Conservation (phyloP, 1,284 basidiomycete species). For the Irpex sp. region DNA sequence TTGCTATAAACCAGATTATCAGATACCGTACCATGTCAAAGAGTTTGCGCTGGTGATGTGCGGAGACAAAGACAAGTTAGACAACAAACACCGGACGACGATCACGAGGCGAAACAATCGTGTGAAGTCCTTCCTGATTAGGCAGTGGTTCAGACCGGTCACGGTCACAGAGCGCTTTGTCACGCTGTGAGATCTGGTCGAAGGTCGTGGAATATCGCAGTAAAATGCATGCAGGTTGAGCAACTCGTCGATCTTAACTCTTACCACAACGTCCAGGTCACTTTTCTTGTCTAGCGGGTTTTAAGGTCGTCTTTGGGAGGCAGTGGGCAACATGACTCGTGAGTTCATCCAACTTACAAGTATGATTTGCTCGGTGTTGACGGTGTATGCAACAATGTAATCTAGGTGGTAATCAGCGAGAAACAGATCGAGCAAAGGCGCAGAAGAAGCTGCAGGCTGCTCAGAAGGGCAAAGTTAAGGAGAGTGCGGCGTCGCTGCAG, state of each 20-base stretch:
- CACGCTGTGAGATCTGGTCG: background rate
- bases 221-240: background rate
- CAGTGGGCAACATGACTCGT: background rate
- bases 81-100: background rate
- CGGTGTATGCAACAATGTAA: background rate
- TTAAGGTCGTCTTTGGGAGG: background rate
- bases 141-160: background rate
- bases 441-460: slow-evolving; percentile 61
- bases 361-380: background rate
- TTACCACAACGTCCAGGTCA: background rate
- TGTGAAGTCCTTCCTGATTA: background rate
- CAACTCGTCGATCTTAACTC: background rate
- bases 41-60: background rate
- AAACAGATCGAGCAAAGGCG: slow-evolving; percentile 66
- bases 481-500: slow-evolving; percentile 55
- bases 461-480: slow-evolving; percentile 59
- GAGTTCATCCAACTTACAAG: background rate
- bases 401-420: slow-evolving; percentile 77
- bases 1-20: background rate
- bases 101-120: background rate
- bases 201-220: background rate
- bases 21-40: background rate
- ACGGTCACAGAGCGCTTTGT: background rate
- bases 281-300: background rate
- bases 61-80: background rate